Percentiles rank a stretch among this genome's conserved stretches.
phyloP scores from a whole-genome alignment of 1,284 basidiomycete species.

The Rhodotorula sp. region DNA sequence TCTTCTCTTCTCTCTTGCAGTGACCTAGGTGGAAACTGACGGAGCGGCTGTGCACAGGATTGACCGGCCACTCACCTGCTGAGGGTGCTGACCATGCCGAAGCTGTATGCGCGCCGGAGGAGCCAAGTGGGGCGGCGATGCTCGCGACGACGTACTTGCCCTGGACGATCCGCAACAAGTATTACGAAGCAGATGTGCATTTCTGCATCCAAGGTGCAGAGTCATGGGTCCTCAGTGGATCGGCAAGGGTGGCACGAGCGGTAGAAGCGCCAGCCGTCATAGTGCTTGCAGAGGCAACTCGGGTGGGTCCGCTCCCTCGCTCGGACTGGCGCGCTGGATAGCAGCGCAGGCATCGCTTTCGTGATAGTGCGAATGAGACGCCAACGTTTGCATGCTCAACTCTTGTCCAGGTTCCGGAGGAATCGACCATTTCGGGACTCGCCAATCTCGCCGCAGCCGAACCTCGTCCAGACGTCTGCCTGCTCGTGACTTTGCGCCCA shows the following conservation, averaged over 20 bases:
- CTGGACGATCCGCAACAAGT: constrained; percentile 31
- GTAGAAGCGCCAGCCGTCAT: constrained; percentile 26
- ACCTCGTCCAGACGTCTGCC: constrained; percentile 20
- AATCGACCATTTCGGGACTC: background rate
- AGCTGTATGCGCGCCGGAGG: too few relatives aligned
- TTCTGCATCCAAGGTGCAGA: background rate
- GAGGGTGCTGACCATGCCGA: background rate
- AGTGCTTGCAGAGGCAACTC: constrained; percentile 10
- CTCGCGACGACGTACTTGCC: background rate
- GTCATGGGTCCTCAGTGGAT: background rate
- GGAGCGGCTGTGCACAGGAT: too few relatives aligned
- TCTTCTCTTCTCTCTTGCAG: too few relatives aligned
- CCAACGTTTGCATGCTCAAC: background rate
- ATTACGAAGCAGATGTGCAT: constrained; percentile 25
- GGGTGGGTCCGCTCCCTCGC: background rate
- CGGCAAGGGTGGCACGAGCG: background rate
- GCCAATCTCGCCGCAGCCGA: constrained; percentile 5
- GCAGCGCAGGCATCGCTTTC: too few relatives aligned
- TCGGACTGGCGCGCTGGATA: too few relatives aligned
- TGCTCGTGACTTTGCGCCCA: constrained; percentile 21
- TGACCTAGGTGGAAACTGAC: too few relatives aligned
- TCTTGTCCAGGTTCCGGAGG: too few relatives aligned
- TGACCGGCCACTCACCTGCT: background rate
- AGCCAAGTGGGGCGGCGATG: too few relatives aligned
- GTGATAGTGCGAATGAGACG: too few relatives aligned